Evolutionary conservation across 2,329 filamentous ascomycete species (phyloP).

Genomic region (Botryotinia narcissicola): DNA sequence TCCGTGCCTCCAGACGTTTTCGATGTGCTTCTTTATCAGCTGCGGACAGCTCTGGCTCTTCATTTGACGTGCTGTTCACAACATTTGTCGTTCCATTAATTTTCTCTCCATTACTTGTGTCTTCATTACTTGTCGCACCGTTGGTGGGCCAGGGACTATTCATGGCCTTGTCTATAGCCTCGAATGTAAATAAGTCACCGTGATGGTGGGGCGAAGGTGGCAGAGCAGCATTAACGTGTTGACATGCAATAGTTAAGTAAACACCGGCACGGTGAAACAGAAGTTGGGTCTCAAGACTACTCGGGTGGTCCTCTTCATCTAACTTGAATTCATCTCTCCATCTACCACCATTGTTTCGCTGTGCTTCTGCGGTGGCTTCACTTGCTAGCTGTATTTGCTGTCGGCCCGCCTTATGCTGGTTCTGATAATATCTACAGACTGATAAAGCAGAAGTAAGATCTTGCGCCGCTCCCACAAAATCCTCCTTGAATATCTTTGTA

Average conservation of each 20-base stretch:
- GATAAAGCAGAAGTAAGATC: slow-evolving; percentile 69
- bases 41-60: slow-evolving; percentile 39
- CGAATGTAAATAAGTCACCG: slow-evolving; percentile 21
- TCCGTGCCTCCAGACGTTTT: slow-evolving; percentile 58
- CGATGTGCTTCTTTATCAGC: slow-evolving; percentile 46
- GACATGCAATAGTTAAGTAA: slow-evolving; percentile 69
- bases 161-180: neutral
- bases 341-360: slow-evolving; percentile 33
- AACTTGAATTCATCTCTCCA: slow-evolving; percentile 52
- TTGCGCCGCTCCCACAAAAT: slow-evolving; percentile 64
- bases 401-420: slow-evolving; percentile 36
- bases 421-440: slow-evolving; percentile 41
- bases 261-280: slow-evolving; percentile 73
- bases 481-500: slow-evolving; percentile 72
- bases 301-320: slow-evolving; percentile 66
- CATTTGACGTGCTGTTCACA: slow-evolving; percentile 20
- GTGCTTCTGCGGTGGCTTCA: slow-evolving; percentile 37
- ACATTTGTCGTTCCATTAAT: slow-evolving; percentile 28
- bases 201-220: slow-evolving; percentile 31
- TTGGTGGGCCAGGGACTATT: slow-evolving; percentile 19
- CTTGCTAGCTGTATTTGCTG: slow-evolving; percentile 52
- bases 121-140: slow-evolving; percentile 27
- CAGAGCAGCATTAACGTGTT: slow-evolving; percentile 59
- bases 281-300: slow-evolving; percentile 70
- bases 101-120: slow-evolving; percentile 25